These are phyloP conservation scores for Heimioporus sp. DNA, from an alignment of 768 basidiomycete species.

Conservation along the genomic window DNA sequence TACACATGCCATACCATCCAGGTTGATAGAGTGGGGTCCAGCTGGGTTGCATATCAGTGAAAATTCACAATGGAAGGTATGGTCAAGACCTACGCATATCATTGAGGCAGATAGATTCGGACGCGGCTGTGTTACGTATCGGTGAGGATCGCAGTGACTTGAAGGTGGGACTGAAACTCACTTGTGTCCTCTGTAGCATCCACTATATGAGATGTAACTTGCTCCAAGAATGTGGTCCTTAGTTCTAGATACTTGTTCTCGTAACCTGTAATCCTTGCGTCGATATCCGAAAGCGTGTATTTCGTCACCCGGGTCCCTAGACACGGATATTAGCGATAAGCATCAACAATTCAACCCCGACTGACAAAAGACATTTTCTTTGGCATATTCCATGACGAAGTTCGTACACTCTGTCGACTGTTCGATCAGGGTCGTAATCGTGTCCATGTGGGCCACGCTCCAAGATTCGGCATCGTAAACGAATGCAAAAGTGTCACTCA, in stretches of 20 bases:
- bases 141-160: no score
- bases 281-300: neutral
- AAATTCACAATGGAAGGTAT: neutral
- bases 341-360: neutral
- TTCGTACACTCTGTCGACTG: neutral
- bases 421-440: neutral
- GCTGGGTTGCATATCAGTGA: neutral
- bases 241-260: neutral
- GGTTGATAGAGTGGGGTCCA: neutral
- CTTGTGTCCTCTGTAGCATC: neutral
- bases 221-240: neutral
- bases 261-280: neutral
- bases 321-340: neutral
- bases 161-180: neutral
- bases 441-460: neutral
- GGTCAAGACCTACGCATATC: no score
- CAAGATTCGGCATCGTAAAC: neutral
- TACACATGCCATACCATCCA: slow-evolving; percentile 7
- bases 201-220: neutral
- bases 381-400: no score
- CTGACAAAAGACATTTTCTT: no score
- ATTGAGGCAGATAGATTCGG: no score
- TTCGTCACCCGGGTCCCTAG: neutral
- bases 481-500: neutral
- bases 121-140: no score